These are phyloP conservation scores for Cornus florida DNA, from an alignment of 148 eudicot genomes.

Conservation along the genomic window DNA sequence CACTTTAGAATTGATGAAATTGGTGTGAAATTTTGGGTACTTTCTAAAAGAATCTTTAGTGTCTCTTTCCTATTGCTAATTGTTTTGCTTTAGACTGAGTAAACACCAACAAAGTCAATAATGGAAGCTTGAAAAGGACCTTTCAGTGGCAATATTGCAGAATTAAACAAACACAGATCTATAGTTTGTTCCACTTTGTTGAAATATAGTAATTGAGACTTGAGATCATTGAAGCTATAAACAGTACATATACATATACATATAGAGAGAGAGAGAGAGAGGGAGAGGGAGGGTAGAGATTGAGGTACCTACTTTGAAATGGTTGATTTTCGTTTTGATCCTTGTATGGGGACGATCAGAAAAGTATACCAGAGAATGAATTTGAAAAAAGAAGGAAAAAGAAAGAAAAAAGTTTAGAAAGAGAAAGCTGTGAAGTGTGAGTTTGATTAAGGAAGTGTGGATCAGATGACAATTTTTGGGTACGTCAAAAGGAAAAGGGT, in stretches of 20 bases:
- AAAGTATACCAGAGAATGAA: background rate
- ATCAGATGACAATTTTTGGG: background rate
- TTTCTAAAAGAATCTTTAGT: background rate
- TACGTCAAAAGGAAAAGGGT: background rate
- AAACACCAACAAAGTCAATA: background rate
- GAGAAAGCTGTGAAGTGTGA: background rate
- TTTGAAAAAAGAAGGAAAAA: too few relatives aligned
- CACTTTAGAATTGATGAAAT: background rate
- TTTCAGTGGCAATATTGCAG: background rate
- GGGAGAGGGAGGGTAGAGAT: background rate
- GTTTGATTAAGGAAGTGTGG: background rate
- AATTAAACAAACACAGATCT: background rate
- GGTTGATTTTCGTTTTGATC: background rate
- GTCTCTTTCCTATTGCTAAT: background rate
- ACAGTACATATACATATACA: background rate
- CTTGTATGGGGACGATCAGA: background rate
- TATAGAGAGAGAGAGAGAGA: background rate
- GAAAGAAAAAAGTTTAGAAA: background rate
- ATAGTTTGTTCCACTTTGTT: background rate
- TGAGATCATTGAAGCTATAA: too few relatives aligned
- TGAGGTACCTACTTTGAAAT: background rate
- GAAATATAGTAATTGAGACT: too few relatives aligned
- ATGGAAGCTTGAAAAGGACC: constrained; percentile 6
- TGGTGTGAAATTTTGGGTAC: background rate
- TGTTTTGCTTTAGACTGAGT: background rate